These are phyloP conservation scores for Wakefieldia striispora DNA, from an alignment of 768 basidiomycete genomes.

Conservation along the genomic window DNA sequence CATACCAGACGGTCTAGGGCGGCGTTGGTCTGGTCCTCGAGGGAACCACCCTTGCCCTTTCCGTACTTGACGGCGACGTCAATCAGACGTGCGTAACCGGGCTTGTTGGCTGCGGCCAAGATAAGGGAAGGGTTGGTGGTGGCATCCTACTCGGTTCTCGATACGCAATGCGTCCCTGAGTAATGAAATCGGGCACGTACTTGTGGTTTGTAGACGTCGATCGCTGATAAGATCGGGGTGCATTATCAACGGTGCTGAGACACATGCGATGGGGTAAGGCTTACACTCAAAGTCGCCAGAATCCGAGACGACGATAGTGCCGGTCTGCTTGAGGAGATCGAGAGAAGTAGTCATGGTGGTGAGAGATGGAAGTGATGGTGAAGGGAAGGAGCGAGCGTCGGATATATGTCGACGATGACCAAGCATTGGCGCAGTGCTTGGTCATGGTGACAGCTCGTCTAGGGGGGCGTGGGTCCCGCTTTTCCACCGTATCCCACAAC, in stretches of 20 bases:
- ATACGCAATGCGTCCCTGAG: conserved; percentile 4
- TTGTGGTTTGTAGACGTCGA: conserved; percentile 96
- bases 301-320: conserved; percentile 96
- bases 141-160: conserved; percentile 63
- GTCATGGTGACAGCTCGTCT: background rate
- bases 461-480: conserved; percentile 1
- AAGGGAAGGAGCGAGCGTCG: conserved; percentile 3
- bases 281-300: conserved; percentile 91
- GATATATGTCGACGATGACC: conserved; percentile 14
- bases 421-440: background rate
- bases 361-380: conserved; percentile 24
- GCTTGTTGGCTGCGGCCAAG: conserved; percentile 88
- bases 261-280: conserved; percentile 17
- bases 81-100: conserved; percentile 80
- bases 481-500: no score
- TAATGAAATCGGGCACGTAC: conserved; percentile 35
- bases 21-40: conserved; percentile 72
- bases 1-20: conserved; percentile 88
- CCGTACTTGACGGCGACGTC: conserved; percentile 70
- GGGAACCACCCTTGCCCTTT: conserved; percentile 76
- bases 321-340: conserved; percentile 83
- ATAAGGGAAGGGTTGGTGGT: conserved; percentile 98
- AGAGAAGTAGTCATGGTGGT: conserved; percentile 73
- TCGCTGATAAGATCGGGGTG: conserved; percentile 52
- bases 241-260: conserved; percentile 22